These are phyloP conservation scores for Coniella lustricola DNA, from an alignment of 2,329 filamentous ascomycete species.

Conservation along the genomic window DNA sequence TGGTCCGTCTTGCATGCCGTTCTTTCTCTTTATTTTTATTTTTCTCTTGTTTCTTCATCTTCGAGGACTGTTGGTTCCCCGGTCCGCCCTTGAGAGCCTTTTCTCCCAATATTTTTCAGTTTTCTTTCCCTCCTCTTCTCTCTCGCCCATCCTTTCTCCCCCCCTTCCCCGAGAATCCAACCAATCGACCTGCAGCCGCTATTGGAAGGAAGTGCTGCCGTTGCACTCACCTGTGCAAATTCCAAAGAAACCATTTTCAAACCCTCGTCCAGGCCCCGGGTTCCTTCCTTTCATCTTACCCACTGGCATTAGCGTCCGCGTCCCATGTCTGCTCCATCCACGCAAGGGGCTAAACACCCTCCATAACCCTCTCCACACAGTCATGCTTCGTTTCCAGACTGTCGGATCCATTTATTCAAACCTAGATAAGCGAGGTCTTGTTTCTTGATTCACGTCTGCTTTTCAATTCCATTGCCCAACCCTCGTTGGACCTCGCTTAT, in stretches of 20 bases:
- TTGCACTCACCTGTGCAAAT: not conserved
- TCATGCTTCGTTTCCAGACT: conserved; percentile 17
- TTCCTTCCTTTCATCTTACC: not conserved
- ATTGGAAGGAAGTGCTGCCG: not conserved
- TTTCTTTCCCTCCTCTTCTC: no score
- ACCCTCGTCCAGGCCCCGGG: not conserved
- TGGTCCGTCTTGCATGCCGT: no score
- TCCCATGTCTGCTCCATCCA: conserved; percentile 12
- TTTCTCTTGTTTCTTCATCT: no score
- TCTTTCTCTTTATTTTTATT: no score
- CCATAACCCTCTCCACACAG: conserved; percentile 5
- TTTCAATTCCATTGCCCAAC: not conserved
- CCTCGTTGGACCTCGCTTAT: not conserved
- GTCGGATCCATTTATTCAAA: conserved; percentile 15
- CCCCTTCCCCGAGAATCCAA: no score
- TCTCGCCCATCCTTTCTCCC: no score
- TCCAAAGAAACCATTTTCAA: not conserved
- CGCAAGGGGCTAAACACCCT: conserved; percentile 6
- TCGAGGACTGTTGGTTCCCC: no score
- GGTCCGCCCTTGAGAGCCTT: no score
- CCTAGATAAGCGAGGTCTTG: conserved; percentile 16
- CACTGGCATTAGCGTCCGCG: conserved; percentile 14
- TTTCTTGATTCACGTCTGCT: conserved; percentile 5
- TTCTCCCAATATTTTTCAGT: no score
- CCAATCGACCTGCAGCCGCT: not conserved